Evolutionary conservation across 2,329 filamentous ascomycete species (phyloP), one percentile per base, ranked within the genome.

Genomic region (Tolypocladium pustulatum): DNA sequence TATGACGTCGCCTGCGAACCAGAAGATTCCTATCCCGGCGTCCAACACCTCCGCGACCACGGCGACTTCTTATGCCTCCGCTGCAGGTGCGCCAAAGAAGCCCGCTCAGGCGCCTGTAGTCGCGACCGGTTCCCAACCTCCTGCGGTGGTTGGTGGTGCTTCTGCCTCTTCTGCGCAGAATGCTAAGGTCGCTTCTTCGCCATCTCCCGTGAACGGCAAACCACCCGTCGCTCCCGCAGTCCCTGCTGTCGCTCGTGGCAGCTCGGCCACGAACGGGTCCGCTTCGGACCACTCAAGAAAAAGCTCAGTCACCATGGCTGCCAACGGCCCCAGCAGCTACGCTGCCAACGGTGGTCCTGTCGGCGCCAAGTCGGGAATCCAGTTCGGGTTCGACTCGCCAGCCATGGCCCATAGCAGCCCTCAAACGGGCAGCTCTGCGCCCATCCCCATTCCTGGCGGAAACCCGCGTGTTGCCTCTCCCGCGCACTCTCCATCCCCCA

Each of bases 231-330:
- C 81, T 74, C 86, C 86, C 64, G 85, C 86, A 70, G 79, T 89
- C 66, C 86, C 87, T 65, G 78, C 79, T 71, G 84, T 88, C 65
- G 82, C 81, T 62, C 83, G 84, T 73, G 82, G 82, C 73, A 83
- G 79, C 69, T 75, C 79, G 65, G 79, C 80, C 69, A 75, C 84
- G 67, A 94, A 95, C 83, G 90, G 90, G 65, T 76, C 78, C 65
- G 74, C 80, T 58, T 79, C 79, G 66, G 87, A 91, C 66, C 92
- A 97, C 78, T 82, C 80, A 70, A 85, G 91, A 71, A 96, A 96
- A 77, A 86, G 86, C 64, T 96, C 93, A 22, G 88, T 96, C 68
- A 96, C 92, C 68, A 96, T 97, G 79, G 91, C 85, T 73, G 87
- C 91, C 66, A 89, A 89, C 70, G 90, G 88, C 65, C 84, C 89